Conservation (phyloP, 176 grass and related monocot genomes). For the Aegilops longissima region DNA sequence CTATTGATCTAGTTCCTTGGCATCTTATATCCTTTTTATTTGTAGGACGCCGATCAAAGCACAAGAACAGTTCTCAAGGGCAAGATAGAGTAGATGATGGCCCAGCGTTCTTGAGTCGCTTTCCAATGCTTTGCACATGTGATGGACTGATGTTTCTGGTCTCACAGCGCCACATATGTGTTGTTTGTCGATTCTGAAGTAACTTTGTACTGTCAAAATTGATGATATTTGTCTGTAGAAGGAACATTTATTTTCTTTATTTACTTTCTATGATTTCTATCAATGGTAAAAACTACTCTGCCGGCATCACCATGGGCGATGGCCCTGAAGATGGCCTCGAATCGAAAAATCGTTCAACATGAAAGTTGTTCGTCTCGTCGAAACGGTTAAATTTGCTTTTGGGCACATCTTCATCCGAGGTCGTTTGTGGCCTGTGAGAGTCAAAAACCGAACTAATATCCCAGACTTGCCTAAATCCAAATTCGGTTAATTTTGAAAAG, state of each 20-base stretch:
- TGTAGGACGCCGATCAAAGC: constrained; percentile 86
- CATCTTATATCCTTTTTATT: neutral
- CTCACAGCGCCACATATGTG: neutral
- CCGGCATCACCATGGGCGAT: too few species aligned
- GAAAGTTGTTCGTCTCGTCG: too few species aligned
- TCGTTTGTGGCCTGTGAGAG: too few species aligned
- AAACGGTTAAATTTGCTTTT: too few species aligned
- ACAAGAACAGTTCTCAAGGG: constrained; percentile 69
- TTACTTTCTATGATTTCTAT: neutral
- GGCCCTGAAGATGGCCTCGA: too few species aligned
- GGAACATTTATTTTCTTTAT: neutral
- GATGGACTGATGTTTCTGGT: neutral
- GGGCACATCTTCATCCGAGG: too few species aligned
- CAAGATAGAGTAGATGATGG: constrained; percentile 71
- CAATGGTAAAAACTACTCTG: too few species aligned
- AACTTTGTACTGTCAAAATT: constrained; percentile 19
- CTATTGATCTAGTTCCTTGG: neutral
- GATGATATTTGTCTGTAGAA: constrained; percentile 11
- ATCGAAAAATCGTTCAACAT: too few species aligned
- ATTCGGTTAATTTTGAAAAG: too few species aligned
- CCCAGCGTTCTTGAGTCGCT: neutral
- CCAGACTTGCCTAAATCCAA: too few species aligned
- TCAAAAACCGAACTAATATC: too few species aligned
- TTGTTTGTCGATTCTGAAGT: constrained; percentile 20
- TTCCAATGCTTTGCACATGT: neutral